Base-by-base conservation (phyloP, 768 basidiomycete genomes). In the Lactifluus rugatus region DNA sequence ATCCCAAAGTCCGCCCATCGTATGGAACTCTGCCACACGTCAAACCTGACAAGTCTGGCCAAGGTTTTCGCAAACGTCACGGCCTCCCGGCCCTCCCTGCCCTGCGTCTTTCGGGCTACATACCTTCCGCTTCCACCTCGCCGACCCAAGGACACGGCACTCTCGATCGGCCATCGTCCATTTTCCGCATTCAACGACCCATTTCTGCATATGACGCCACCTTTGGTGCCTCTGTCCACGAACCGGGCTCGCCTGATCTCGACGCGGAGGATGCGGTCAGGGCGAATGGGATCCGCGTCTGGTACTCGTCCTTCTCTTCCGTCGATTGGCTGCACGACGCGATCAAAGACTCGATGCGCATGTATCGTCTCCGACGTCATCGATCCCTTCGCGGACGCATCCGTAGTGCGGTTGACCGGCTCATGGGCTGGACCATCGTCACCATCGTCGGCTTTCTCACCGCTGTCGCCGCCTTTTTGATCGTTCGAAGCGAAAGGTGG, bases 271-370 rank as follows among this genome's bases (percentile, higher is more conserved):
- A 82, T 11, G 54, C 42, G 49, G 54, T 56, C 32, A 83, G 81
- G 66, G 82, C 83, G 49, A 95, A 95, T 64, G 93, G 93, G 36
- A 84, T 91, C 56, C 85, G 91, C 26, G 89, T 93, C n/a, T 89
- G 86, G 90, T 93, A 92, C 70, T 84, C 87, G 11, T 89, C 88
- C 2, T 95, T 85, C 73, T 84, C 89, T 0, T 92, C 89, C 19
- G 87, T 95, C 56, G 93, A 97, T 71, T 97, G 94, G 95, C 75
- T 97, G 54, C 95, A 97, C 66, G 95, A 97, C 73, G 81, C 90
- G 41, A 91, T 97, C 75, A 94, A 96, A 70, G 92, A 95, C 67
- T 91, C 92, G 0, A 80, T 81, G 8, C 87, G 93, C 28, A 85
- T 87, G 62, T 80, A 85, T 34, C 78, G 81, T 50, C 76, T 95